Percentiles rank a stretch among this genome's conserved stretches.
These are phyloP conservation scores for Diaporthe australafricana DNA, from an alignment of 2,329 filamentous ascomycete species.

Conservation along the genomic window DNA sequence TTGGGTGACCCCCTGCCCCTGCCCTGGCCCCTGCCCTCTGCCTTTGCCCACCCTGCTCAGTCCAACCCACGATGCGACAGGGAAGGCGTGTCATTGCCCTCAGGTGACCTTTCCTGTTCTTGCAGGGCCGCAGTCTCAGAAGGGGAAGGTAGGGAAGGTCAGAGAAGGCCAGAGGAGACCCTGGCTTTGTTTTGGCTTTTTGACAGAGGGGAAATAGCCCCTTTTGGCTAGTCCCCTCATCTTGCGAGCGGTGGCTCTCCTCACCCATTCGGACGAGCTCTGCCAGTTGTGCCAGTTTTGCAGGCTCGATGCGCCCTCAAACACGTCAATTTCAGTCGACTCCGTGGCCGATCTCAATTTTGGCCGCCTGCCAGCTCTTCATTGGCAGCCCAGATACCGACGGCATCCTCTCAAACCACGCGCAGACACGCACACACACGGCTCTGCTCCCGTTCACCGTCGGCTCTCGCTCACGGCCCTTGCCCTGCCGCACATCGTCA, in stretches of 20 bases:
- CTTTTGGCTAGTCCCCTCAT: not conserved
- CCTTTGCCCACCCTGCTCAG: slow-evolving; percentile 2
- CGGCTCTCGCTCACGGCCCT: slow-evolving; percentile 1
- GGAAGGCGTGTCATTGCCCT: slow-evolving; percentile 22
- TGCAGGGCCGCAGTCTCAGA: slow-evolving; percentile 23
- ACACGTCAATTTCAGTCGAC: slow-evolving; percentile 13
- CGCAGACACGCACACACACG: not conserved
- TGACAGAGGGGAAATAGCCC: not conserved
- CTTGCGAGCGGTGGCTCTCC: not conserved
- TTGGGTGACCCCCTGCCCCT: not conserved
- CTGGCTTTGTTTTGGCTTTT: slow-evolving; percentile 5
- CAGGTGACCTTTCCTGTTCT: slow-evolving; percentile 16
- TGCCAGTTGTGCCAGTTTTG: not conserved
- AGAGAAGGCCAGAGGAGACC: not conserved
- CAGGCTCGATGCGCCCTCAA: not conserved
- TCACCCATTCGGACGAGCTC: not conserved
- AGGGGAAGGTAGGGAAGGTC: slow-evolving; percentile 6
- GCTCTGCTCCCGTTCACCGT: no score
- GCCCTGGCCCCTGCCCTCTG: not conserved
- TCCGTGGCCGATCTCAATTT: slow-evolving; percentile 23
- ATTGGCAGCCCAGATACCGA: slow-evolving; percentile 6
- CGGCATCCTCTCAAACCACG: slow-evolving; percentile 1
- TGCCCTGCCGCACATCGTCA: slow-evolving; percentile 20
- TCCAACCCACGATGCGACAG: slow-evolving; percentile 19
- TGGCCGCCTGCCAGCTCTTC: not conserved